These are phyloP conservation scores for Thalassiosira sp. DNA, from an alignment of 352 stramenopile species.

Conservation along the genomic window DNA sequence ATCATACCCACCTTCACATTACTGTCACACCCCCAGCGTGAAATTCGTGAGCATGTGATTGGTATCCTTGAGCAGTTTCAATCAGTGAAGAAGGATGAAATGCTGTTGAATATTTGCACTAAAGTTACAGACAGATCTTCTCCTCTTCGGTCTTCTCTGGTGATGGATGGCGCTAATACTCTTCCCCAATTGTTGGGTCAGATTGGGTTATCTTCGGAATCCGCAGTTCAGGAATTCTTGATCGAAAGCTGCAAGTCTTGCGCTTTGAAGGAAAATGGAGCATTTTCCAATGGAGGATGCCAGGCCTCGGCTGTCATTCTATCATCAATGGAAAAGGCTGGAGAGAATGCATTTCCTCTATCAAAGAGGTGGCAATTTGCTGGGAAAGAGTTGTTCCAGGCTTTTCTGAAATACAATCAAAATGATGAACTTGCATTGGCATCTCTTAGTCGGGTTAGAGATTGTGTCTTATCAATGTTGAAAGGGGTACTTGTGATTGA, in stretches of 20 bases:
- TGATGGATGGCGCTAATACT: conserved; percentile 59
- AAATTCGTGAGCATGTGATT: conserved; percentile 52
- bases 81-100: conserved; percentile 34
- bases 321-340: conserved; percentile 64
- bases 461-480: conserved; percentile 67
- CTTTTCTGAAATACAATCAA: conserved; percentile 25
- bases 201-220: conserved; percentile 31
- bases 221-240: conserved; percentile 35
- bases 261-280: conserved; percentile 21
- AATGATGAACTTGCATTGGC: conserved; percentile 3
- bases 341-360: conserved; percentile 70
- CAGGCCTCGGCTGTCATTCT: conserved; percentile 52
- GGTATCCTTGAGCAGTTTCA: conserved; percentile 47
- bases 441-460: conserved; percentile 33
- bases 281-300: conserved; percentile 42
- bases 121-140: conserved; percentile 53
- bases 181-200: conserved; percentile 51
- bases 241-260: conserved; percentile 37
- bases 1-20: conserved; percentile 61
- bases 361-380: conserved; percentile 57
- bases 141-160: conserved; percentile 42
- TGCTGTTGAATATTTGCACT: conserved; percentile 33
- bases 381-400: conserved; percentile 62
- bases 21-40: conserved; percentile 44
- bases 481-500: conserved; percentile 62